Evolutionary conservation across 2,329 filamentous ascomycete species (phyloP), one percentile per base, ranked within the genome.

Genomic region (Teratosphaeria zuluensis): DNA sequence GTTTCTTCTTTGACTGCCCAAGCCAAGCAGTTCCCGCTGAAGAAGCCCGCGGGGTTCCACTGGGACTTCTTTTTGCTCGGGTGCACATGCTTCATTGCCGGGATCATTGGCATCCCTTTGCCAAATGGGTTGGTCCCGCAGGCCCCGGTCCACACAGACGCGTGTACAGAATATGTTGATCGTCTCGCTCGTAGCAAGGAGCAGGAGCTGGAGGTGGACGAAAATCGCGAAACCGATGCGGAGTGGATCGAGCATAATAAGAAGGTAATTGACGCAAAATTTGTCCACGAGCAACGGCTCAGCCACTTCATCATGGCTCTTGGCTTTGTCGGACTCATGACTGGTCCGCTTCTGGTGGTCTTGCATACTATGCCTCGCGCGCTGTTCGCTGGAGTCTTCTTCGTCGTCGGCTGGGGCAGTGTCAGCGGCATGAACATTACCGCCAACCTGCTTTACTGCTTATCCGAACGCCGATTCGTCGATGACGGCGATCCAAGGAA

Each of bases 1-100:
- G 78, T 83, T 56, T 81, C 78, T 60, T 81, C 78, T 28, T 73
- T 84, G 33, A 81, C 78, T 9, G 81, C 81, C 0, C 81, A 84
- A 69, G 80, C 79, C 14, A 78, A 77, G 30, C 76, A 81, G 30
- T 84, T 80, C 54, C 81, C 81, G 0, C 72, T 84, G 11, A 77
- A 76, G 56, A 84, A 84, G 63, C 81, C 81, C 0, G 80, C 80
- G 0, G 81, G 81, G n/a, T 84, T 83, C 65, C 80, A 83, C 66
- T 83, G 81, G 81, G 81, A 84, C 66, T 78, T 83, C 64, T 83
- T 83, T 68, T 74, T 84, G 0, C 75, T 84, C 0, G 81, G 81
- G 6, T 75, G 77, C 60, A 83, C 81, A 0, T 82, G 79, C 1
- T 80, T 81, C 60, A 74, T 83, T 21, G 75, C 77, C 1, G 81